Conservation (phyloP, 1,284 basidiomycete species). For the Stereum hirsutum region DNA sequence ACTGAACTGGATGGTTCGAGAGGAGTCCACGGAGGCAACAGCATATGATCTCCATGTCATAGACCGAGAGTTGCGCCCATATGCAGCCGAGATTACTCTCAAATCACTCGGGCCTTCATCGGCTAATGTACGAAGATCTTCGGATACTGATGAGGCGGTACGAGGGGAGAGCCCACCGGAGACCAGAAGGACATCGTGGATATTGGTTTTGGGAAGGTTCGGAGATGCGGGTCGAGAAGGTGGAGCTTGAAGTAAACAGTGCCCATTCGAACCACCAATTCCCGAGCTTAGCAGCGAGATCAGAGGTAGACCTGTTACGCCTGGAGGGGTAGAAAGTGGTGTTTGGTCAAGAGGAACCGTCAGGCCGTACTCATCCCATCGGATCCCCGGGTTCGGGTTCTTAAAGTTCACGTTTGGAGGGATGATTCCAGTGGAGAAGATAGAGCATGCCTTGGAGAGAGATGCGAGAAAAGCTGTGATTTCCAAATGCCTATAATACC, state of each 20-base stretch:
- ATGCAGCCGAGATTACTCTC: conserved; percentile 11
- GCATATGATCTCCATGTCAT: conserved; percentile 25
- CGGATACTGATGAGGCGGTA: conserved; percentile 15
- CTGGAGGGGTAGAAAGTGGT: too few species aligned
- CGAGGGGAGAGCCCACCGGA: conserved; percentile 26
- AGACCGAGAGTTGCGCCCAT: conserved; percentile 20
- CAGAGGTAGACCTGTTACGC: too few species aligned
- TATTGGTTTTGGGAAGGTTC: background rate
- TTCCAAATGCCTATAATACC: conserved; percentile 27
- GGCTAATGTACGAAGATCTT: conserved; percentile 7
- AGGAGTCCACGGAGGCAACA: conserved; percentile 10
- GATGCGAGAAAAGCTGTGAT: conserved; percentile 31
- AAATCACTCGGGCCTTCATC: conserved; percentile 8
- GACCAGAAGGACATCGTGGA: conserved; percentile 20
- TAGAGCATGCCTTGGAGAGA: conserved; percentile 29
- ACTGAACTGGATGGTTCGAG: conserved; percentile 10
- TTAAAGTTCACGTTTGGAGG: conserved; percentile 31
- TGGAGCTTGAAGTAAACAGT: conserved; percentile 26
- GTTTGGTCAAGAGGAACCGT: conserved; percentile 15
- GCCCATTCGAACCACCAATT: conserved; percentile 34
- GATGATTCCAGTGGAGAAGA: conserved; percentile 24
- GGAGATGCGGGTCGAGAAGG: conserved; percentile 10
- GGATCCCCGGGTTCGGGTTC: conserved; percentile 26
- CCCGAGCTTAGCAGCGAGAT: conserved; percentile 33
- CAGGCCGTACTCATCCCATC: conserved; percentile 24